phyloP scores from a whole-genome alignment of 129 eudicot species.

The Flaveria robusta region DNA sequence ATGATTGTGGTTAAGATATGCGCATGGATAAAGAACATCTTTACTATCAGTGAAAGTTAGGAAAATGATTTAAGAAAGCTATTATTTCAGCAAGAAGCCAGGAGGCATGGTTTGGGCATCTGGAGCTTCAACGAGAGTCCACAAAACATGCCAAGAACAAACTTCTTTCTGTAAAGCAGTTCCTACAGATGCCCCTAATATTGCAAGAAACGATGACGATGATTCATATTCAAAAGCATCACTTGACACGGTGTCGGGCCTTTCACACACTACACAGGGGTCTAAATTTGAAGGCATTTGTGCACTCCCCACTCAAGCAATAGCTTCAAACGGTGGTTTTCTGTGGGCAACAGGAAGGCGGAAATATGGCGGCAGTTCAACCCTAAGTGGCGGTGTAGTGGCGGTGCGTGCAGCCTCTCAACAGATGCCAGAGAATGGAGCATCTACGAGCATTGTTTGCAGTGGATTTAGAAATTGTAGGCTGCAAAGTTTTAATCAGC shows the following conservation, averaged over 20 bases:
- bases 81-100: conserved; percentile 55
- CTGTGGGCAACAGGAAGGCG: conserved; percentile 55
- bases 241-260: conserved; percentile 46
- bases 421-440: conserved; percentile 32
- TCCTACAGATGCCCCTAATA: conserved; percentile 39
- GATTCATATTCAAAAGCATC: conserved; percentile 36
- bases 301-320: conserved; percentile 45
- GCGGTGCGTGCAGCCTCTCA: conserved; percentile 18
- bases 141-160: conserved; percentile 53
- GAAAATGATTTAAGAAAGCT: conserved; percentile 7
- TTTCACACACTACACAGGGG: conserved; percentile 48
- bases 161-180: conserved; percentile 42
- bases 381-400: conserved; percentile 25
- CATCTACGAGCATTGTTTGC: conserved; percentile 26
- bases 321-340: conserved; percentile 57
- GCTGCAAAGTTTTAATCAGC: conserved; percentile 22
- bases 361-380: conserved; percentile 38
- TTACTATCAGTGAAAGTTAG: conserved; percentile 2
- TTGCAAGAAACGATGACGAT: conserved; percentile 30
- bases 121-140: conserved; percentile 45
- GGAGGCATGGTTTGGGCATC: conserved; percentile 41
- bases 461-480: conserved; percentile 30
- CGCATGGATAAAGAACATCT: too few species aligned
- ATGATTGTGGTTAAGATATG: neutral
- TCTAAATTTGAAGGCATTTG: conserved; percentile 50